A percentile compares a stretch with the other conserved stretches of the same genome.
These are phyloP conservation scores for Fusarium tanahbumbuense DNA, from an alignment of 2,329 filamentous ascomycete species.

Conservation along the genomic window DNA sequence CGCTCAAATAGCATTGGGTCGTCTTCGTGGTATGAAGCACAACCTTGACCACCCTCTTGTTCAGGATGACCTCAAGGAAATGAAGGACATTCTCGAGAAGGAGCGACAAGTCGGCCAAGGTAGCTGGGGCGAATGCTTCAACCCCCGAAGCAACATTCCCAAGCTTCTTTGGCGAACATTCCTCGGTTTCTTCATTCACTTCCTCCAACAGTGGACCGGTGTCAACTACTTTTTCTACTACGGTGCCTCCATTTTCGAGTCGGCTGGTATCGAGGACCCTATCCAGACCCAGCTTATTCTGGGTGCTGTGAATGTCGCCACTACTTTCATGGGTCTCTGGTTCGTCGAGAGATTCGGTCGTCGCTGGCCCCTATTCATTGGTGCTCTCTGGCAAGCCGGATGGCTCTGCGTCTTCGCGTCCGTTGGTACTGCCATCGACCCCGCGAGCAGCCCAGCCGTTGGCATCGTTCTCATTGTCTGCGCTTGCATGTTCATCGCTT, in stretches of 20 bases:
- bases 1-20: conserved; percentile 62
- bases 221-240: conserved; percentile 74
- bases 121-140: conserved; percentile 71
- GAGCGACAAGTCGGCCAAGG: conserved; percentile 59
- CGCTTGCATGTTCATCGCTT: conserved; percentile 79
- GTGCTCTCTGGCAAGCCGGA: conserved; percentile 73
- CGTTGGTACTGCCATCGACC: conserved; percentile 62
- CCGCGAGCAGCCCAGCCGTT: conserved; percentile 57
- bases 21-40: conserved; percentile 63
- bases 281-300: conserved; percentile 77
- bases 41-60: conserved; percentile 59
- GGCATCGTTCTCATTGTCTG: conserved; percentile 78
- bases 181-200: conserved; percentile 72
- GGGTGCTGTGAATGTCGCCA: conserved; percentile 73
- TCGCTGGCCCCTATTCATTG: conserved; percentile 73
- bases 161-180: conserved; percentile 73
- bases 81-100: conserved; percentile 60
- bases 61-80: conserved; percentile 65
- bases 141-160: conserved; percentile 61
- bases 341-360: conserved; percentile 76
- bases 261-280: conserved; percentile 73
- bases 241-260: conserved; percentile 73
- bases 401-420: conserved; percentile 74
- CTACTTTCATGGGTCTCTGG: conserved; percentile 75
- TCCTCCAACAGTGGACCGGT: conserved; percentile 75